Percentiles rank a stretch among this genome's conserved stretches.
These are phyloP conservation scores for Tympanopsis confertula DNA, from an alignment of 2,329 filamentous ascomycete genomes.

Conservation along the genomic window DNA sequence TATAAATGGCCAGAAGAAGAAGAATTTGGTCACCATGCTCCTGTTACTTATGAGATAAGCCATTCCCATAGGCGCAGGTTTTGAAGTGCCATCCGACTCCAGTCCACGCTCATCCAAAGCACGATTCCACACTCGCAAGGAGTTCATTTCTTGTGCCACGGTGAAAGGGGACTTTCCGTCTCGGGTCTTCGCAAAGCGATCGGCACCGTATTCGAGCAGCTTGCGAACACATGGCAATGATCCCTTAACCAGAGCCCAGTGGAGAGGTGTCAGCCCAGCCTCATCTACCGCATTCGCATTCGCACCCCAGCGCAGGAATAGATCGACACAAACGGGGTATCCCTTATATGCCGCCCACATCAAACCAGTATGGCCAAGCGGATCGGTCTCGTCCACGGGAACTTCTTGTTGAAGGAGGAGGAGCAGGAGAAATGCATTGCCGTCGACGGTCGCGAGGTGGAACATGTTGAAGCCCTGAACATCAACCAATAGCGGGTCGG, in stretches of 20 bases:
- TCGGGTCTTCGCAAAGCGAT: conserved; percentile 79
- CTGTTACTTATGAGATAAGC: conserved; percentile 65
- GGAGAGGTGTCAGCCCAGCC: conserved; percentile 83
- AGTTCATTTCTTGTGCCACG: conserved; percentile 85
- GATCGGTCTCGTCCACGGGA: conserved; percentile 80
- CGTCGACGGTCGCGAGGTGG: conserved; percentile 93
- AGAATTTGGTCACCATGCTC: conserved; percentile 69
- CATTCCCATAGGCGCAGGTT: conserved; percentile 48
- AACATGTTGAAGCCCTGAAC: conserved; percentile 96
- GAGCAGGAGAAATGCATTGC: conserved; percentile 80
- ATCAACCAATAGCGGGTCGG: conserved; percentile 84
- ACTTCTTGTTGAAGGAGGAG: conserved; percentile 91
- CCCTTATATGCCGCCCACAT: conserved; percentile 99
- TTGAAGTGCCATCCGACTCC: conserved; percentile 63
- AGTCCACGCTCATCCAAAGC: conserved; percentile 78
- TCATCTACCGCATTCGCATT: conserved; percentile 85
- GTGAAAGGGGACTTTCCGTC: conserved; percentile 82
- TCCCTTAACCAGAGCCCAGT: conserved; percentile 94
- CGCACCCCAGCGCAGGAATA: conserved; percentile 89
- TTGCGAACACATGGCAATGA: conserved; percentile 83
- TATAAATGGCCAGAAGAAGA: conserved; percentile 84
- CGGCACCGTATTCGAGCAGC: conserved; percentile 86
- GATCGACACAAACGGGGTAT: conserved; percentile 78
- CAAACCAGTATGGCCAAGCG: conserved; percentile 80
- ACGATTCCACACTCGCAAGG: conserved; percentile 66